Evolutionary conservation across 2,329 filamentous ascomycete genomes (phyloP).

Genomic region (Ascochyta fabae): DNA sequence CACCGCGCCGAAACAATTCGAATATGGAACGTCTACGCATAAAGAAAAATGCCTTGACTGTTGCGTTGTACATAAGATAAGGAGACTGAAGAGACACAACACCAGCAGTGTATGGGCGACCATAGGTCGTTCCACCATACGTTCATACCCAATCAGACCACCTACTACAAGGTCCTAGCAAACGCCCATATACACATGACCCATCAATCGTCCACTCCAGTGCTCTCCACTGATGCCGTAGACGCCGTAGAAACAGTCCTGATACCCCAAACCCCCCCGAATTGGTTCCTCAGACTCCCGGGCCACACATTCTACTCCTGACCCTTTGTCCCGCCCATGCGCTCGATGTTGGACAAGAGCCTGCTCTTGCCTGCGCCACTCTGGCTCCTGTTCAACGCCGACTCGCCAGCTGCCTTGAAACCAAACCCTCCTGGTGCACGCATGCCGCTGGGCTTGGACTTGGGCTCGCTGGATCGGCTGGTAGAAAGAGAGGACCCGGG

Average conservation of each 20-base stretch:
- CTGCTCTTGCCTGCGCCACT: conserved; percentile 63
- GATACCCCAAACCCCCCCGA: conserved; percentile 7
- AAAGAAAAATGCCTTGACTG: neutral
- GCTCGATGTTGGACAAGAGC: conserved; percentile 85
- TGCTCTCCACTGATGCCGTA: conserved; percentile 2
- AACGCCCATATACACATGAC: conserved; percentile 4
- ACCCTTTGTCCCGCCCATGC: conserved; percentile 69
- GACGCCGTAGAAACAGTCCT: conserved; percentile 9
- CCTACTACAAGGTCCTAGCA: neutral
- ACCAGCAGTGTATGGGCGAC: neutral
- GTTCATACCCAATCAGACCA: neutral
- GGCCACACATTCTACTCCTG: conserved; percentile 29
- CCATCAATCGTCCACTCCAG: conserved; percentile 7
- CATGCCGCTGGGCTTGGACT: conserved; percentile 62
- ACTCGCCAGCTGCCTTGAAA: conserved; percentile 32
- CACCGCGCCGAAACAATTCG: no score
- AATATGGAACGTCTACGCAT: neutral
- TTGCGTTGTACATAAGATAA: neutral
- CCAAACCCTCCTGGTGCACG: conserved; percentile 61
- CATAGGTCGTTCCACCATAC: conserved; percentile 8
- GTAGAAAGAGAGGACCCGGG: conserved; percentile 37
- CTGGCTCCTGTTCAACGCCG: conserved; percentile 41
- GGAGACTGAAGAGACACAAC: neutral
- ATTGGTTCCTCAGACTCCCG: conserved; percentile 4
- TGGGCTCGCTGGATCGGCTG: conserved; percentile 33